Base-by-base conservation (phyloP, 1,139 yeast species). In the Suhomyces choctaworum region DNA sequence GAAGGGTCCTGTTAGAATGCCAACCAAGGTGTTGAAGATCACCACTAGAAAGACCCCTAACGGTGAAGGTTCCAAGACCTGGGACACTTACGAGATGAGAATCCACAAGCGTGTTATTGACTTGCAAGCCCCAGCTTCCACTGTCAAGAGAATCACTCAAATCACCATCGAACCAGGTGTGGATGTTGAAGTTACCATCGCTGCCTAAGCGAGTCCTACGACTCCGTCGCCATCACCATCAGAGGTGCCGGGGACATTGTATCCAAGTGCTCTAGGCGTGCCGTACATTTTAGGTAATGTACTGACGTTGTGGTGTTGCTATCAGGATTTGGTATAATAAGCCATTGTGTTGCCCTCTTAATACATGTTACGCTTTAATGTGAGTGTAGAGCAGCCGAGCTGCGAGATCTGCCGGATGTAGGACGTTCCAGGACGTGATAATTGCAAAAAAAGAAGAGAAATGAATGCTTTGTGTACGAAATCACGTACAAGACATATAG, bases 51-150 rank as follows among this genome's bases (percentile, higher is more conserved):
- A 94, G 89, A 84, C 98, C 68, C 99, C 99, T 66, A 94, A 94
- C 75, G 99, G 99, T 90, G 97, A 94, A 81, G 99, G 99, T 90
- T 92, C 98, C 63, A 92, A 94, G 90, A 94, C 99, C 64, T 94
- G 97, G 97, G 99, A 94, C 73, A 78, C 95, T 63, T 94, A 82
- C 74, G 98, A 94, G 81, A 87, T 94, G 96, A 89, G 97, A 84
- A 89, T 94, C 80, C 98, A 94, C 96, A 94, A 94, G 94, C 90
- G 99, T 78, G 84, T 88, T 73, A 88, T 92, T 66, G 97, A 92
- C 80, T 82, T 94, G 73, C 94, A 87, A 78, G 96, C 98, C 57
- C 96, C 97, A 71, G 88, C 96, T 66, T 77, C 80, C 54, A 74
- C 83, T 58, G 96, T 94, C 73, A 88, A 86, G 85, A 86, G 84